Evolutionary conservation across 2,329 filamentous ascomycete genomes (phyloP).

Genomic region (Fusarium nanum): DNA sequence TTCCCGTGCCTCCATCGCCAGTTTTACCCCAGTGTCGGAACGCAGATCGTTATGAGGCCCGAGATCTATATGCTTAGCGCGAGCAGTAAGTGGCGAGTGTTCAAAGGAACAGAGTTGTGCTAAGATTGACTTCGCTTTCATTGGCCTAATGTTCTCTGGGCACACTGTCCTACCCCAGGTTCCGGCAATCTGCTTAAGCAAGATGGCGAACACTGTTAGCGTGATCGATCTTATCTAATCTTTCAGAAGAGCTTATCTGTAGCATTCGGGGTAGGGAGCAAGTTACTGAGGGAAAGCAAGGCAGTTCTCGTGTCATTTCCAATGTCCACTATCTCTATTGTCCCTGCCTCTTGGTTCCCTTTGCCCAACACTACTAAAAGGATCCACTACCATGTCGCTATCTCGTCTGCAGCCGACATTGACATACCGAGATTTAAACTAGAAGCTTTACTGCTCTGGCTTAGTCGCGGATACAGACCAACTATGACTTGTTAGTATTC

Average conservation of each 20-base stretch:
- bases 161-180: not conserved
- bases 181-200: not conserved
- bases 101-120: not conserved
- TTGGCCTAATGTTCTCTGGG: no score
- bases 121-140: no score
- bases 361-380: no score
- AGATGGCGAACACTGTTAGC: no score
- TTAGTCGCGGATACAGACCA: slow-evolving; percentile 3
- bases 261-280: fast-evolving
- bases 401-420: not conserved
- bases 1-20: not conserved
- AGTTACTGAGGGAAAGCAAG: no score
- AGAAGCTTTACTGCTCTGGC: not conserved
- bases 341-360: no score
- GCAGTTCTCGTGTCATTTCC: no score
- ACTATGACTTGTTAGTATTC: fast-evolving
- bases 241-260: no score
- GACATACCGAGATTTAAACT: not conserved
- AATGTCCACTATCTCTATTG: no score
- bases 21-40: not conserved
- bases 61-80: not conserved
- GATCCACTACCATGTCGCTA: not conserved
- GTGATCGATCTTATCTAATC: no score
- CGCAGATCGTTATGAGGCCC: not conserved
- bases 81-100: not conserved